Evolutionary conservation across 148 eudicot species (phyloP).

Genomic region (Camellia granthamiana): DNA sequence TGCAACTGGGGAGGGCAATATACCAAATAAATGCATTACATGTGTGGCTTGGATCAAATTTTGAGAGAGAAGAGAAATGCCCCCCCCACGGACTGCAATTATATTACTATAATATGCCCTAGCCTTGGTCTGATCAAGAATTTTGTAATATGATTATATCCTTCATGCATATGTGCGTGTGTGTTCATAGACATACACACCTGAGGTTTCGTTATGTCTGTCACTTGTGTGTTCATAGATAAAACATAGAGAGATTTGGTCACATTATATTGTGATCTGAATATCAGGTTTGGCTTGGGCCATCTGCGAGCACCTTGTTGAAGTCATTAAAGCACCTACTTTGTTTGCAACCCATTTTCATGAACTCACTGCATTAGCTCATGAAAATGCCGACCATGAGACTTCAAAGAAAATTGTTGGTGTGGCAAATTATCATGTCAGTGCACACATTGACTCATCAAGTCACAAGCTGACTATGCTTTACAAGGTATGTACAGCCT

Average conservation of each 20-base stretch:
- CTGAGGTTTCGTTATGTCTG: too few species aligned
- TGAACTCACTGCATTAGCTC: conserved; percentile 92
- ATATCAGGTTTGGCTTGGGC: conserved; percentile 97
- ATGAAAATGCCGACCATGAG: conserved; percentile 41
- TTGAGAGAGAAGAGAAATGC: background rate
- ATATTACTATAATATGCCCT: too few species aligned
- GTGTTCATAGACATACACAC: too few species aligned
- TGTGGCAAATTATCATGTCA: conserved; percentile 86
- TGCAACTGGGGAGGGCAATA: background rate
- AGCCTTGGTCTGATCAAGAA: too few species aligned
- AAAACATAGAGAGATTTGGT: background rate
- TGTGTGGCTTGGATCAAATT: background rate
- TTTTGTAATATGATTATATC: too few species aligned
- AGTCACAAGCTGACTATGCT: conserved; percentile 96
- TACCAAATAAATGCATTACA: background rate
- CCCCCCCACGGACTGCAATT: too few species aligned
- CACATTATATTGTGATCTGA: background rate
- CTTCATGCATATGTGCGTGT: too few species aligned
- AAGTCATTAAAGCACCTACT: conserved; percentile 88
- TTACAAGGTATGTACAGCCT: conserved; percentile 60
- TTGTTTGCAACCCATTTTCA: conserved; percentile 99
- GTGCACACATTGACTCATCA: conserved; percentile 94
- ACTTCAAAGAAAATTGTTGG: conserved; percentile 53
- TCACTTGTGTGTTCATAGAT: too few species aligned
- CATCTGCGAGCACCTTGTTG: conserved; percentile 92